Evolutionary conservation across 331 rosid genomes (phyloP), one percentile per base, ranked within the genome.

Genomic region (Malus hybrid): DNA sequence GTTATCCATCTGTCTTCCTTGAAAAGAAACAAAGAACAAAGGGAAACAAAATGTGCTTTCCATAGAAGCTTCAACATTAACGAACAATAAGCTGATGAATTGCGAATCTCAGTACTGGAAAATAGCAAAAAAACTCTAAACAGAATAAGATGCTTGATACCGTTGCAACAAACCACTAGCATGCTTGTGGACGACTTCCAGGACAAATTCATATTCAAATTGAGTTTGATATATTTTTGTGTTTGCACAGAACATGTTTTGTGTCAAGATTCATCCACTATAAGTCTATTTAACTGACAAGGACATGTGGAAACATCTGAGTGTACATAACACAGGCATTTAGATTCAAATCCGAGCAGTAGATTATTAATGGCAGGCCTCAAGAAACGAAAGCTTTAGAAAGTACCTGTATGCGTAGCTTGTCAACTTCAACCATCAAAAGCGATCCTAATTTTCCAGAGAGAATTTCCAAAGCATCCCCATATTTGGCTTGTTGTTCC

Each of bases 401-500:
- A 86, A 88, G 70, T 92, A 95, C 99, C 97, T 95, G 94, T 86
- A 95, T 83, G 11, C 93, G 91, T 72, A 95, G 91, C 86, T 87
- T 92, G 78, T 95, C 99, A 80, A 90, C 90, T 81, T 95, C 97
- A 59, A 92, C 88, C 79, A 80, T 80, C 83, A 90, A 80, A 27
- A 95, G 79, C 5, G 97, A 88, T 79, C 99, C 99, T 76, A 95
- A 76, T 68, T 95, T 88, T 79, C 99, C 99, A 59, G 87, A 85
- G 54, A 95, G 97, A 82, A 95, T 77, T 80, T 92, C 97, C 85
- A 95, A 79, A 74, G 99, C 97, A 84, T 90, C 97, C 65, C 91
- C 96, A 80, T 89, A 90, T 85, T 95, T 95, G 42, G 90, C 86
- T 92, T 95, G 97, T 79, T 81, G 97, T 81, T 92, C 97, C 93